Conservation (phyloP, 148 eudicot genomes). For the Rhododendron simsii region DNA sequence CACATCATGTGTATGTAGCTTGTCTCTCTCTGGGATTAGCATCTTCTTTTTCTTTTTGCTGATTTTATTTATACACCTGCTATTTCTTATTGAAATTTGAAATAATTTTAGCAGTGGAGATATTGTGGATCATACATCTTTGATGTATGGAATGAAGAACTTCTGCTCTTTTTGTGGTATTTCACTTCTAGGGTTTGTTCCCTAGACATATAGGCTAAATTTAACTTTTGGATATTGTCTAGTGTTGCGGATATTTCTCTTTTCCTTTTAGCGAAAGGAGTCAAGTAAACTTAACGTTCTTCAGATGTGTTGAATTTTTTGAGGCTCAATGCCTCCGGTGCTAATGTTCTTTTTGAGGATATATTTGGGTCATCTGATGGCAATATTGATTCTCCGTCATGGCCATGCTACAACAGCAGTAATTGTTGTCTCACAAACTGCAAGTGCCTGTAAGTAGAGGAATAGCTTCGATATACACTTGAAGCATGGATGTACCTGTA, state of each 20-base stretch:
- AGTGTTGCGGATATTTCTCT: not conserved
- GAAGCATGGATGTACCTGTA: not conserved
- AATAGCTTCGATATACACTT: not conserved
- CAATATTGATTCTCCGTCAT: conserved; percentile 14
- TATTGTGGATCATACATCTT: not conserved
- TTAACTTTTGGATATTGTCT: not conserved
- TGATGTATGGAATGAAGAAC: not conserved
- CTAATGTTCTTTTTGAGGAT: conserved; percentile 36
- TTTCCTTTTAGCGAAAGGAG: not conserved
- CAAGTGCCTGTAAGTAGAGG: conserved; percentile 52
- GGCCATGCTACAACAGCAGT: conserved; percentile 40
- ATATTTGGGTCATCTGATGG: conserved; percentile 40
- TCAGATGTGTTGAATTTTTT: conserved; percentile 51
- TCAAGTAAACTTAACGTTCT: conserved; percentile 18
- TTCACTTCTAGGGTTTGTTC: not conserved
- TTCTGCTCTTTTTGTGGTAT: not conserved
- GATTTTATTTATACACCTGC: not conserved
- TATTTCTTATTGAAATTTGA: not conserved
- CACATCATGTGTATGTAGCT: not conserved
- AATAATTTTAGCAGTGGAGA: not conserved
- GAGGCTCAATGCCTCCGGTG: conserved; percentile 49
- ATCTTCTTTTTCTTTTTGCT: not conserved
- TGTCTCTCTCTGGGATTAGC: not conserved
- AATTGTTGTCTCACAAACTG: conserved; percentile 27
- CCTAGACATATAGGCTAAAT: not conserved